Base-by-base conservation (phyloP, 1,284 basidiomycete genomes). In the Rhodofomes roseus region DNA sequence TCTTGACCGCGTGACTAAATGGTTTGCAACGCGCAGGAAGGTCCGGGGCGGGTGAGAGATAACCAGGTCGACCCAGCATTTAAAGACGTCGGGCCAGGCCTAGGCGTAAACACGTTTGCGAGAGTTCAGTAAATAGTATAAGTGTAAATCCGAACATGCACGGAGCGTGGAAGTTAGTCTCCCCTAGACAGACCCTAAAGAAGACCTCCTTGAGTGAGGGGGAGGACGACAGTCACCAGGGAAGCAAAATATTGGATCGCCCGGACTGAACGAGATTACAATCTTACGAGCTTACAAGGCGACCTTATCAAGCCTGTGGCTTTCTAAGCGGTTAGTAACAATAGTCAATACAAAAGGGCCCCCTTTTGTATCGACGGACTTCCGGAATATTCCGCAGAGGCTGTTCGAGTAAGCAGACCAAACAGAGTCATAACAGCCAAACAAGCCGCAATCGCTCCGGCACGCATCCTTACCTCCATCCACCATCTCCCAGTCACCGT, bases 401-500 rank as follows among this genome's bases (percentile, higher is more conserved):
- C 58, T 54, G 63, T 57, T 65, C 58, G 61, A 57, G 65, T 65
- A 64, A 69, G 59, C 67, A 60, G 43, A 55, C 67, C 67, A 67
- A 69, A 69, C 62, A 69, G 56, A 60, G 66, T 56, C 64, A 66
- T 64, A 65, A 60, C 60, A 61, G 60, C 63, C 66, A 68, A 66
- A 66, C 62, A 66, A 48, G 61, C 62, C 55, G 56, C 57, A 57
- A 44, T 60, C 55, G 60, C 50, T 51, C 52, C 55, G 60, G 48
- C 39, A 55, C 59, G 54, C 62, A 63, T 65, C 64, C 64, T 67
- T 67, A 59, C 65, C 66, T 66, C 52, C 59, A 60, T 66, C 66
- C 64, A 68, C 66, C 65, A 68, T 64, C 60, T 64, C 61, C 62
- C 55, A 46, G 46, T 52, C 61, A 55, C 57, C 64, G 60, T 63